phyloP scores from a whole-genome alignment of 257 asterid genomes.

The Datura wrightii region DNA sequence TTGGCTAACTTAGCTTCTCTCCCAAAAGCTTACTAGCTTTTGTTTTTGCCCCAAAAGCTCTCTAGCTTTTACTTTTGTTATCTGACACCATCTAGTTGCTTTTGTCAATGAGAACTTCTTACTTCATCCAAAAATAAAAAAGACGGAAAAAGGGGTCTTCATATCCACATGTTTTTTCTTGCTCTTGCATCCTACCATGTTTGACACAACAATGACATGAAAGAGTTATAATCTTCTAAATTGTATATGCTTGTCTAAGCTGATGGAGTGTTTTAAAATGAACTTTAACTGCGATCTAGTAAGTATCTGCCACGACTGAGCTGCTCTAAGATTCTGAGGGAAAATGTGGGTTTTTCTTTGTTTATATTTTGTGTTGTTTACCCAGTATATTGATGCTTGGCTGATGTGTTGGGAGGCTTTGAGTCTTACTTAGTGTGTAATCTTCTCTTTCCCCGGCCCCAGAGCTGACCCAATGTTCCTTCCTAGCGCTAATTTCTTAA shows the following conservation, averaged over 20 bases:
- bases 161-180: no score
- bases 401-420: neutral
- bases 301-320: neutral
- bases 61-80: neutral
- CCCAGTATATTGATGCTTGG: neutral
- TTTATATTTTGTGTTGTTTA: neutral
- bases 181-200: no score
- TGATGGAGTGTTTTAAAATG: no score
- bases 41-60: neutral
- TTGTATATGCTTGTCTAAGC: no score
- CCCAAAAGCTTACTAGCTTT: neutral
- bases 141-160: neutral
- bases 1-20: neutral
- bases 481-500: neutral
- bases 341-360: neutral
- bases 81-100: neutral
- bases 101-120: neutral
- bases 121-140: neutral
- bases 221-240: no score
- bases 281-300: no score
- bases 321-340: neutral
- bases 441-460: constrained; percentile 12
- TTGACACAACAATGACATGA: no score
- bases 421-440: neutral
- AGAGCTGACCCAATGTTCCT: neutral